Conservation (phyloP, 2,329 filamentous ascomycete genomes). For the Rosellinia necatrix region DNA sequence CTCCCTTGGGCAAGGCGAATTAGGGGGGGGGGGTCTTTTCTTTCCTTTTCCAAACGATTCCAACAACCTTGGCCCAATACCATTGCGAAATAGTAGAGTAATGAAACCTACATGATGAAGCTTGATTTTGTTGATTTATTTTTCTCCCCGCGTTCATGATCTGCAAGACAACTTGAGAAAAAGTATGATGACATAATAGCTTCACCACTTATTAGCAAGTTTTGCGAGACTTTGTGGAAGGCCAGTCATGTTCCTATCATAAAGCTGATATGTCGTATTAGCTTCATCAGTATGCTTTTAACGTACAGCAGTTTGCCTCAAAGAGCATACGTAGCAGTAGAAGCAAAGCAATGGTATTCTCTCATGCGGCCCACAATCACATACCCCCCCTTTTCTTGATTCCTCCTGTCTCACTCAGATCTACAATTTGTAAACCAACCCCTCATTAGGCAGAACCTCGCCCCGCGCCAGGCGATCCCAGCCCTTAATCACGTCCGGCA, state of each 20-base stretch:
- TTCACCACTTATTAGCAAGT: no score
- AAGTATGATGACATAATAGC: no score
- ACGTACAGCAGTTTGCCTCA: no score
- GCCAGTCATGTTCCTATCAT: no score
- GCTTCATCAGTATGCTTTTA: no score
- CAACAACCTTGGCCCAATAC: background rate
- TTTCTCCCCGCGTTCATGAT: no score
- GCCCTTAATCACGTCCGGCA: constrained; percentile 34
- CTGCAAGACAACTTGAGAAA: no score
- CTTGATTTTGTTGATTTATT: background rate
- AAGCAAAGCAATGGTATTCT: no score
- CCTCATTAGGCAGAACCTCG: constrained; percentile 34
- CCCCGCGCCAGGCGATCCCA: constrained; percentile 37
- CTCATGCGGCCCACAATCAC: no score
- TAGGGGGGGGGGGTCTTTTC: background rate
- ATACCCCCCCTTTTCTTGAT: background rate
- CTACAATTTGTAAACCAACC: constrained; percentile 37
- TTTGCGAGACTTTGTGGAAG: no score
- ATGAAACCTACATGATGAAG: constrained; percentile 14
- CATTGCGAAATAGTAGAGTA: background rate
- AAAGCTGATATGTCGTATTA: no score
- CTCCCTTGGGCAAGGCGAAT: background rate
- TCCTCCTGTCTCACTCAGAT: background rate
- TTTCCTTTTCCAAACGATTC: background rate
- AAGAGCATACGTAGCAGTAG: no score